Conservation (phyloP, 2,329 filamentous ascomycete species). For the Coniella vitis region DNA sequence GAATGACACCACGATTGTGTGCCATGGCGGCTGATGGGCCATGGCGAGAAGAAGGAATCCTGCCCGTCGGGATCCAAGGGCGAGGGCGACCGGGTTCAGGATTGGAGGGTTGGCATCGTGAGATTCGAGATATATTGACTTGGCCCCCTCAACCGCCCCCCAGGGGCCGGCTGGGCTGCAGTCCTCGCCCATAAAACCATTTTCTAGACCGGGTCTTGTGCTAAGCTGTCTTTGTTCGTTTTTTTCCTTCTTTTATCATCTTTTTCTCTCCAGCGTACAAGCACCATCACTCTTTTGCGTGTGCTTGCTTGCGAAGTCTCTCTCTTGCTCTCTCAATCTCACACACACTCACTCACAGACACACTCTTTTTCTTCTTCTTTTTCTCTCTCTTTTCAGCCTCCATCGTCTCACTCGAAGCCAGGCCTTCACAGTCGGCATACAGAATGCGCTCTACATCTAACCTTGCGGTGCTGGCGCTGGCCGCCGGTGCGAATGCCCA, state of each 20-base stretch:
- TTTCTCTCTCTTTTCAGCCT: too few species aligned
- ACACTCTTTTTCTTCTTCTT: too few species aligned
- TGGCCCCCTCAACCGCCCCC: neutral
- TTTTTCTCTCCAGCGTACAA: neutral
- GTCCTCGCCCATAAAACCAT: neutral
- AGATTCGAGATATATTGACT: conserved; percentile 6
- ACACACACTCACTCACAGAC: too few species aligned
- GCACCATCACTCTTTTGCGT: neutral
- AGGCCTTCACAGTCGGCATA: conserved; percentile 14
- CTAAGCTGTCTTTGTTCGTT: neutral
- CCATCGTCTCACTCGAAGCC: conserved; percentile 2
- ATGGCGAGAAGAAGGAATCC: neutral
- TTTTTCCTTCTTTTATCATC: neutral
- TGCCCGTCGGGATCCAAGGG: neutral
- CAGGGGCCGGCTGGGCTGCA: neutral
- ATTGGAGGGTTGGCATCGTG: conserved; percentile 1
- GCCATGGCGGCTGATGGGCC: neutral
- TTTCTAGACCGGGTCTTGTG: neutral
- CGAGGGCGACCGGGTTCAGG: neutral
- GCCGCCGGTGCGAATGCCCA: conserved; percentile 18
- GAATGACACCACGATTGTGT: too few species aligned
- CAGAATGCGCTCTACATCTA: conserved; percentile 14
- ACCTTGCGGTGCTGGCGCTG: conserved; percentile 14
- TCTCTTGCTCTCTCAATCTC: too few species aligned
- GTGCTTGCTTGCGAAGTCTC: conserved; percentile 1